phyloP scores from a whole-genome alignment of 192 early-diverging fungal genomes.

The Podila epigama region DNA sequence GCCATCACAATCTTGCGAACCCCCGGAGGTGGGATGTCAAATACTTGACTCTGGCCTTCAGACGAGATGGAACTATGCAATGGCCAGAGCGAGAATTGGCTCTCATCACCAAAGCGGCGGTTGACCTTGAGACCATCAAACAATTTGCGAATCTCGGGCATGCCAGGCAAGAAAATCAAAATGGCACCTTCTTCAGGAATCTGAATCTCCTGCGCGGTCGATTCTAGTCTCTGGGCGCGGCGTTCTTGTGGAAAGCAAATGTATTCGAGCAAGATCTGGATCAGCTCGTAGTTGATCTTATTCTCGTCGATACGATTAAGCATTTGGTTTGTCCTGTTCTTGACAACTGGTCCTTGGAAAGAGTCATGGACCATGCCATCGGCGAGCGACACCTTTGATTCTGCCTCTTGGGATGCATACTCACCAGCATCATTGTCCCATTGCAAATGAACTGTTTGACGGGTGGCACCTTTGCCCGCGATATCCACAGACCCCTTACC shows the following conservation, averaged over 20 bases:
- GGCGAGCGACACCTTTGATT: slow-evolving; percentile 36
- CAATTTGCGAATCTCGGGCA: slow-evolving; percentile 74
- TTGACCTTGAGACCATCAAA: slow-evolving; percentile 59
- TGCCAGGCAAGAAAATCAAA: slow-evolving; percentile 78
- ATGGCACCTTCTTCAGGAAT: slow-evolving; percentile 60
- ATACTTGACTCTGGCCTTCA: slow-evolving; percentile 73
- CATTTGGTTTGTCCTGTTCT: slow-evolving; percentile 52
- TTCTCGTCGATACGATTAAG: slow-evolving; percentile 63
- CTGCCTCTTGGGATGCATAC: slow-evolving; percentile 46
- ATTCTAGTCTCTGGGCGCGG: slow-evolving; percentile 29
- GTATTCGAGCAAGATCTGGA: slow-evolving; percentile 63
- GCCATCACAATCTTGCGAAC: slow-evolving; percentile 76
- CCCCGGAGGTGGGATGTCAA: slow-evolving; percentile 56
- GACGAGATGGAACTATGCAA: slow-evolving; percentile 76
- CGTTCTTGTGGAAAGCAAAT: slow-evolving; percentile 55
- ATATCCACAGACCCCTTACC: slow-evolving; percentile 47
- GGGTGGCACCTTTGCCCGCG: slow-evolving; percentile 33
- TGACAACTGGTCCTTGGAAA: slow-evolving; percentile 22
- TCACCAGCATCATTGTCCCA: slow-evolving; percentile 42
- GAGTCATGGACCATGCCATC: slow-evolving; percentile 42
- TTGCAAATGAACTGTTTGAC: slow-evolving; percentile 32
- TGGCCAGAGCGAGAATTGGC: slow-evolving; percentile 51
- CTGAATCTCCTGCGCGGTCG: slow-evolving; percentile 44
- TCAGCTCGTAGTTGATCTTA: slow-evolving; percentile 71
- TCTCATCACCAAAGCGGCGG: slow-evolving; percentile 56